Conservation (phyloP, 1,284 basidiomycete species). For the Tilletia caries region DNA sequence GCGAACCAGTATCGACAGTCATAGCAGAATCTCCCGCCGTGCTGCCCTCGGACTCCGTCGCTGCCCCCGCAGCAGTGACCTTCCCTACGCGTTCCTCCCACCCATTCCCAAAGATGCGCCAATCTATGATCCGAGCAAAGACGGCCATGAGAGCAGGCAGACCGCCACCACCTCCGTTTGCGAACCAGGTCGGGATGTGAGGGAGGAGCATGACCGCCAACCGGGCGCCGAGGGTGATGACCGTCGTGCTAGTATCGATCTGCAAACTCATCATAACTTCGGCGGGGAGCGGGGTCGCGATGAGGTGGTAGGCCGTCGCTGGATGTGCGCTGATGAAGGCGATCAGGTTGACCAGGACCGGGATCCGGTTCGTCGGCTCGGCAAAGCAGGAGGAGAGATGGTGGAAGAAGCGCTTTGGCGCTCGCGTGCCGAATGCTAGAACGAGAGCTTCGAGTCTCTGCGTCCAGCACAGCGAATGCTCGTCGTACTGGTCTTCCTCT, state of each 20-base stretch:
- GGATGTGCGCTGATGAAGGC: slow-evolving; percentile 45
- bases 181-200: slow-evolving; percentile 48
- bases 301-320: slow-evolving; percentile 48
- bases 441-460: slow-evolving; percentile 43
- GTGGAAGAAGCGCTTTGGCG: slow-evolving; percentile 48
- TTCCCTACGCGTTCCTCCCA: slow-evolving; percentile 36
- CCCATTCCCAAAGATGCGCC: slow-evolving; percentile 34
- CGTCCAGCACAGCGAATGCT: slow-evolving; percentile 25
- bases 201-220: slow-evolving; percentile 49
- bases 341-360: slow-evolving; percentile 43
- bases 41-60: not conserved
- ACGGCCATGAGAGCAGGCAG: slow-evolving; percentile 42
- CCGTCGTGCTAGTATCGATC: slow-evolving; percentile 40
- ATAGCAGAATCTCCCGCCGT: slow-evolving; percentile 1
- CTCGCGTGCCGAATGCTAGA: slow-evolving; percentile 36
- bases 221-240: slow-evolving; percentile 38
- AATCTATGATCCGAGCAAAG: slow-evolving; percentile 46
- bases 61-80: slow-evolving; percentile 9
- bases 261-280: slow-evolving; percentile 39
- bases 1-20: not conserved
- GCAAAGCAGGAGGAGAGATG: slow-evolving; percentile 39
- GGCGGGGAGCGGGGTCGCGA: slow-evolving; percentile 36
- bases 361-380: slow-evolving; percentile 30
- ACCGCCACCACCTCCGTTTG: slow-evolving; percentile 40
- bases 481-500: slow-evolving; percentile 14